Evolutionary conservation across 192 early-diverging fungal species (phyloP).

Genomic region (Rhizophagus sp.): DNA sequence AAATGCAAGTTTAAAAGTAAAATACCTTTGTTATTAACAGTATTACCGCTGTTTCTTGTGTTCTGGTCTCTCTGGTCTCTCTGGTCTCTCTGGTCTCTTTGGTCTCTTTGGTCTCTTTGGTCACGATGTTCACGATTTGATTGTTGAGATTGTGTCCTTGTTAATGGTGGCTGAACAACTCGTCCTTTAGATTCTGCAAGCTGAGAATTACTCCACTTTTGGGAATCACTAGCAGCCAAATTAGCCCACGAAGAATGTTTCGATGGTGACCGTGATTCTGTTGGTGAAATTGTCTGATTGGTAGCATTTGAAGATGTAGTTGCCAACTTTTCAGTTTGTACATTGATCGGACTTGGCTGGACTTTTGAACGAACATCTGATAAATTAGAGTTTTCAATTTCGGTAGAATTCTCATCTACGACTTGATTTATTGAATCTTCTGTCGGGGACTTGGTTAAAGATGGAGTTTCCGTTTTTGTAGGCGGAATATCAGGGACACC

Average conservation of each 20-base stretch:
- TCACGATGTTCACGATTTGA: constrained; percentile 34
- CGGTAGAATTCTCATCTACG: constrained; percentile 17
- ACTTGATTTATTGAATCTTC: constrained; percentile 25
- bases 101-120: constrained; percentile 8
- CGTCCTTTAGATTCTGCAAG: constrained; percentile 30
- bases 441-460: constrained; percentile 19
- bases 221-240: constrained; percentile 60
- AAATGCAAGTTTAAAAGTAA: neutral
- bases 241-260: constrained; percentile 81
- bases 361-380: constrained; percentile 32
- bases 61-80: neutral
- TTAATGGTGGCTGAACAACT: neutral
- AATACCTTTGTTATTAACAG: too few relatives aligned
- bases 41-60: neutral
- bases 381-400: constrained; percentile 12
- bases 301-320: constrained; percentile 22
- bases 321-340: constrained; percentile 27
- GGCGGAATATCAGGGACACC: constrained; percentile 31
- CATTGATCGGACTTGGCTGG: constrained; percentile 31
- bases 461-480: constrained; percentile 21
- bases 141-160: constrained; percentile 16
- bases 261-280: constrained; percentile 52
- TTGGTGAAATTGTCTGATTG: constrained; percentile 28
- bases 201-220: constrained; percentile 54
- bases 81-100: too few relatives aligned